Conservation (phyloP, 257 asterid species). For the Ballota nigra region DNA sequence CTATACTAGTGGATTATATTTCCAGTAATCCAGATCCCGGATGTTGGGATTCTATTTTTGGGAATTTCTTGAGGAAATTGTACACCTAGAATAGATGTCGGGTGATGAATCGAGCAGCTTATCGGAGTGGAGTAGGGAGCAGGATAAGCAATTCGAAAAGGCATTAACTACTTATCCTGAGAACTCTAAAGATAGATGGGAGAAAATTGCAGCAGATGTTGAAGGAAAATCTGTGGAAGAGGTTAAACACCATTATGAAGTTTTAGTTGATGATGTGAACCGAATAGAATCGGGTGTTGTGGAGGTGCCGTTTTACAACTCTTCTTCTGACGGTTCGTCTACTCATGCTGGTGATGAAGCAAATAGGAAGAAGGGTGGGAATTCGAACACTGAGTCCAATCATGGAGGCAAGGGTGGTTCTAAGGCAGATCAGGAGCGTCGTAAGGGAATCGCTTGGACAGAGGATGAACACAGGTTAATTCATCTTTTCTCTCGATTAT, state of each 20-base stretch:
- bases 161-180: slow-evolving; percentile 74
- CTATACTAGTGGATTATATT: slow-evolving; percentile 6
- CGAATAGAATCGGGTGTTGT: slow-evolving; percentile 71
- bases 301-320: slow-evolving; percentile 59
- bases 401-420: slow-evolving; percentile 59
- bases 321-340: slow-evolving; percentile 53
- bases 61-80: slow-evolving; percentile 8
- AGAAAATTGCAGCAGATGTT: slow-evolving; percentile 73
- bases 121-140: slow-evolving; percentile 76
- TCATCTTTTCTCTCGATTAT: slow-evolving; percentile 1
- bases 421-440: slow-evolving; percentile 78
- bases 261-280: slow-evolving; percentile 67
- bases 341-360: slow-evolving; percentile 60
- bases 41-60: slow-evolving; percentile 20
- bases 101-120: slow-evolving; percentile 52
- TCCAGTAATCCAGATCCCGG: slow-evolving; percentile 31
- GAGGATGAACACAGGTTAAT: slow-evolving; percentile 94
- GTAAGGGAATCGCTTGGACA: slow-evolving; percentile 94
- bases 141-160: slow-evolving; percentile 71
- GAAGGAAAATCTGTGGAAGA: slow-evolving; percentile 76
- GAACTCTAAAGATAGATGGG: slow-evolving; percentile 67
- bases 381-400: slow-evolving; percentile 45
- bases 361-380: slow-evolving; percentile 44
- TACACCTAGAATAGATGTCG: slow-evolving; percentile 53
- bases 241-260: slow-evolving; percentile 65